Conservation (phyloP, 2,329 filamentous ascomycete genomes). For the Volutella citrinella region DNA sequence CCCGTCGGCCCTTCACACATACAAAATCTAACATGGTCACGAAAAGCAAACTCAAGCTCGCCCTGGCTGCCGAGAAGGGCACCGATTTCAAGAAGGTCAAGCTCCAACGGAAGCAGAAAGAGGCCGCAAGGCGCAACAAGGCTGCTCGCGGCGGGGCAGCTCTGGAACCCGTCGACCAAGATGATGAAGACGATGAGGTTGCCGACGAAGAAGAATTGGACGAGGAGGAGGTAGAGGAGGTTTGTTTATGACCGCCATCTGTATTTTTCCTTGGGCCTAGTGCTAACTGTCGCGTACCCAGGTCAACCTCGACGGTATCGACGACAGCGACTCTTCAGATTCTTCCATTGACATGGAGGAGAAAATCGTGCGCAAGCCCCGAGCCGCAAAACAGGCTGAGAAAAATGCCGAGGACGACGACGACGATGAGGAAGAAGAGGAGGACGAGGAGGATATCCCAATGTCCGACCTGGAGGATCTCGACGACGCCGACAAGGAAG, state of each 20-base stretch:
- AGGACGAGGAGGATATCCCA: slow-evolving; percentile 83
- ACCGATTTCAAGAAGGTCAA: slow-evolving; percentile 51
- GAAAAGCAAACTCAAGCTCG: slow-evolving; percentile 51
- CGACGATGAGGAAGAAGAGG: slow-evolving; percentile 62
- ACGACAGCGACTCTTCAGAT: slow-evolving; percentile 63
- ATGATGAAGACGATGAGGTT: slow-evolving; percentile 34
- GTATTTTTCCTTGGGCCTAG: neutral
- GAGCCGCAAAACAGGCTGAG: slow-evolving; percentile 41
- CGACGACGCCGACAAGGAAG: slow-evolving; percentile 76
- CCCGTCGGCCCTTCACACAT: no score
- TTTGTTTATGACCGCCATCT: slow-evolving; percentile 11
- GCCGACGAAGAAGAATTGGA: slow-evolving; percentile 29
- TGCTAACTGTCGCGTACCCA: slow-evolving; percentile 18
- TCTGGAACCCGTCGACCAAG: slow-evolving; percentile 23
- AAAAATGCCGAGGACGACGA: slow-evolving; percentile 35
- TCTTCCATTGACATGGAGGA: slow-evolving; percentile 76
- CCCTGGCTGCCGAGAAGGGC: slow-evolving; percentile 53
- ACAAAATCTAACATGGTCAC: no score
- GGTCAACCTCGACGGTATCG: slow-evolving; percentile 53
- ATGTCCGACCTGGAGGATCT: slow-evolving; percentile 81
- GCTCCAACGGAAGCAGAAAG: slow-evolving; percentile 47
- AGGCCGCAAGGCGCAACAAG: slow-evolving; percentile 37
- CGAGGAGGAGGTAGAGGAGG: slow-evolving; percentile 35
- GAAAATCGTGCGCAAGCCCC: slow-evolving; percentile 55
- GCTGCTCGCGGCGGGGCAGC: slow-evolving; percentile 21